phyloP scores from a whole-genome alignment of 352 stramenopile species.

The Pythium dissimile region DNA sequence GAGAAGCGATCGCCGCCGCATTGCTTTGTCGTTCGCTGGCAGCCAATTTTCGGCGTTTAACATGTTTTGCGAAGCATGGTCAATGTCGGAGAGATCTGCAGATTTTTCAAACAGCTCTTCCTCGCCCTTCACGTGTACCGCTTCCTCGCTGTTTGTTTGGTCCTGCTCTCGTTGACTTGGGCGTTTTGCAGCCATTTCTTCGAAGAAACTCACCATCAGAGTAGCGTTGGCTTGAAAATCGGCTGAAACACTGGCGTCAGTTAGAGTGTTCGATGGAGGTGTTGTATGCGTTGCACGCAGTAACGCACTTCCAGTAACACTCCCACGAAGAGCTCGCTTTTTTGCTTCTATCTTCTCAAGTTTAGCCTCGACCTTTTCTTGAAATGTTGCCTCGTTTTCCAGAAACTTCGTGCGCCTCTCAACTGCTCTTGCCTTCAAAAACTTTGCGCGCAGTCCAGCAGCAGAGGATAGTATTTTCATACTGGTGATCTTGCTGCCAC shows the following conservation, averaged over 20 bases:
- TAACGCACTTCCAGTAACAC: neutral
- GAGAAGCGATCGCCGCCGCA: constrained; percentile 15
- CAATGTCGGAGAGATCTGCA: constrained; percentile 38
- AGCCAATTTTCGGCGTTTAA: constrained; percentile 56
- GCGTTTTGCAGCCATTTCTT: constrained; percentile 49
- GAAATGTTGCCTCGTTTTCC: constrained; percentile 26
- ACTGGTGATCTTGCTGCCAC: constrained; percentile 30
- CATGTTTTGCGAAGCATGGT: constrained; percentile 38
- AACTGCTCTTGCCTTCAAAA: constrained; percentile 35
- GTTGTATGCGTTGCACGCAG: neutral
- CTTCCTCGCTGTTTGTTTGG: constrained; percentile 4
- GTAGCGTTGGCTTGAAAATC: constrained; percentile 25
- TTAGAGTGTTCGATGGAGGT: neutral
- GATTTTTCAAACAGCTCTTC: constrained; percentile 36
- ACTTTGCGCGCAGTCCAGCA: constrained; percentile 44
- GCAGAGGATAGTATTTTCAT: constrained; percentile 31
- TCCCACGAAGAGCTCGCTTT: neutral
- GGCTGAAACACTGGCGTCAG: neutral
- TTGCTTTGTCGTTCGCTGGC: constrained; percentile 22
- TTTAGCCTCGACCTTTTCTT: constrained; percentile 14
- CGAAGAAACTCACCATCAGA: constrained; percentile 41
- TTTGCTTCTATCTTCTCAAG: constrained; percentile 18
- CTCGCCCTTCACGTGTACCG: constrained; percentile 20
- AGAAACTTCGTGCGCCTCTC: constrained; percentile 24
- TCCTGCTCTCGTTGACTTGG: constrained; percentile 24